Base-by-base conservation (phyloP, 2,329 filamentous ascomycete genomes). In the Clathrospora elynae region DNA sequence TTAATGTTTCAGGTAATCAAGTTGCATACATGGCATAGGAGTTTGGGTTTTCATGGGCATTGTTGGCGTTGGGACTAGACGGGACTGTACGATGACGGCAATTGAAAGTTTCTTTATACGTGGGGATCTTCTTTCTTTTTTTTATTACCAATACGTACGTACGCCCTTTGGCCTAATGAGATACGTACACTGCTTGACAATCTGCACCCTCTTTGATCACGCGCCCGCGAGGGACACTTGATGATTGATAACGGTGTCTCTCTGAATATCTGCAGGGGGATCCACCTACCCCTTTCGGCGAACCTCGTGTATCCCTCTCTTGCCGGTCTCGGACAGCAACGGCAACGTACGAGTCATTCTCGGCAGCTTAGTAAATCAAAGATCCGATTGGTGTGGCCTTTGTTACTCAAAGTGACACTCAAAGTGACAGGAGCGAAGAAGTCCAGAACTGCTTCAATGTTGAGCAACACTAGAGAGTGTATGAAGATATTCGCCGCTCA, bases 11-110 rank as follows among this genome's bases (percentile, higher is more conserved):
- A 34, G 37, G 34, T 38, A 47, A 46, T 43, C 38, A 50, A 5
- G 23, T 28, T 40, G 47, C 47, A 48, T 51, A 36, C 35, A 46
- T 37, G 43, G 47, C 28, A 43, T 17, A 18, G 47, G 47, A 47
- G 43, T 42, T 41, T 20, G 26, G 17, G 10, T 9, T 30, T 23
- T 38, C 20, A 35, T 19, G 17, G 29, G 35, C 34, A 46, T 38
- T 28, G 32, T 16, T 42, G 43, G 47, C 43, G 43, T 42, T 42
- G 30, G 32, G 18, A 34, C 34, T 44, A 47, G 44, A 42, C 28
- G 33, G 43, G 11, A 42, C 19, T 12, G 28, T 29, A 29, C 25
- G 14, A 23, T 23, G 14, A 33, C 23, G 38, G 34, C 33, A 33
- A 32, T 13, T 25, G 33, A 23, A 24, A 33, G 28, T n/a, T n/a